Conservation (phyloP, 2,329 filamentous ascomycete species). For the Alternaria dauci region DNA sequence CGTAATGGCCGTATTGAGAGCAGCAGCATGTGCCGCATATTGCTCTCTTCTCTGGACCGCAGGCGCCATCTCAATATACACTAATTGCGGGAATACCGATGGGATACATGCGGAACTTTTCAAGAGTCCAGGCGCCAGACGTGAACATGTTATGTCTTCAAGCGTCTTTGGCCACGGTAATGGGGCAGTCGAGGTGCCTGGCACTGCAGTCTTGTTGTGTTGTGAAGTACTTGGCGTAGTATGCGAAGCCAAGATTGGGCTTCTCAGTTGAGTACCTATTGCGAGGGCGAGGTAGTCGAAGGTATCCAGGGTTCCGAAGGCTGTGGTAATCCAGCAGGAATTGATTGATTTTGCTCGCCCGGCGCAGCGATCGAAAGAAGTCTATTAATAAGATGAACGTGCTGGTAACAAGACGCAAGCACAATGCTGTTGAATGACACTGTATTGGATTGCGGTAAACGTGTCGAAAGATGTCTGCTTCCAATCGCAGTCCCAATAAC, state of each 20-base stretch:
- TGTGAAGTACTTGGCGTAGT: conserved; percentile 74
- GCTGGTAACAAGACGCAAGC: no score
- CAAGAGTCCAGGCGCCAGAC: not conserved
- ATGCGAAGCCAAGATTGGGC: conserved; percentile 72
- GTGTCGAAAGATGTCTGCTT: conserved; percentile 62
- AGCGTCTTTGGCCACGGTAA: not conserved
- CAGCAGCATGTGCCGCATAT: not conserved
- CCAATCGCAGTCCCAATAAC: conserved; percentile 68
- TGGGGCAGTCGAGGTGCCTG: not conserved
- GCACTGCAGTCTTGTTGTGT: conserved; percentile 43
- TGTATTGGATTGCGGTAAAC: no score
- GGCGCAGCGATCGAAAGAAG: conserved; percentile 69
- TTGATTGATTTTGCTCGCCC: conserved; percentile 42
- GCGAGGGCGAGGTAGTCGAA: conserved; percentile 63
- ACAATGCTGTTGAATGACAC: no score
- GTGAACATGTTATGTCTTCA: not conserved
- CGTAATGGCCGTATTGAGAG: not conserved
- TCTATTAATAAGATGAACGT: no score
- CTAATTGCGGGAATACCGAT: not conserved
- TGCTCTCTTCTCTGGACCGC: not conserved
- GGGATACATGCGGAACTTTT: not conserved
- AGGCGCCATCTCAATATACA: not conserved
- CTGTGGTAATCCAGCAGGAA: no score
- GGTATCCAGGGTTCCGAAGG: no score
- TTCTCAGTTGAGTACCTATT: conserved; percentile 64